A percentile compares a stretch with the other conserved stretches of the same genome.
Evolutionary conservation across 2,329 filamentous ascomycete species (phyloP).

Genomic region (Colletotrichum musae): DNA sequence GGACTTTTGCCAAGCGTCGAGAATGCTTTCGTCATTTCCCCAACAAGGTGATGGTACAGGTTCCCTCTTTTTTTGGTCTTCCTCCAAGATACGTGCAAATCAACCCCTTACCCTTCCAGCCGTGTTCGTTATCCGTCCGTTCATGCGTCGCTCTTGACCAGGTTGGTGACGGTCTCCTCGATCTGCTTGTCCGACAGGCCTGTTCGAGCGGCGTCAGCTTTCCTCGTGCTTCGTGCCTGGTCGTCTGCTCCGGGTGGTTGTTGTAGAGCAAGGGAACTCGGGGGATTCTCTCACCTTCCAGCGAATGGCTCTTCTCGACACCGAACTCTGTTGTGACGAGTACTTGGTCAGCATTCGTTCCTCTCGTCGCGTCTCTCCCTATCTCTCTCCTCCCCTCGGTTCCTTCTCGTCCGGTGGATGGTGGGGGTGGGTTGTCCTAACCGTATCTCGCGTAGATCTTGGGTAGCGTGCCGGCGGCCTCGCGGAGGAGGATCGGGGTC

Average conservation of each 20-base stretch:
- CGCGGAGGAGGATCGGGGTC: constrained; percentile 93
- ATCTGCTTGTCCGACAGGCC: constrained; percentile 73
- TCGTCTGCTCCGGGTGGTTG: constrained; percentile 45
- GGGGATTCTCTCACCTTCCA: constrained; percentile 59
- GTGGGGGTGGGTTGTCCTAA: constrained; percentile 58
- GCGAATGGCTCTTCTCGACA: constrained; percentile 69
- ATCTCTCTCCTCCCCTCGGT: not conserved
- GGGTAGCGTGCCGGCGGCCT: constrained; percentile 87
- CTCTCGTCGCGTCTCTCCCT: not conserved
- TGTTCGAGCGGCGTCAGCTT: constrained; percentile 42
- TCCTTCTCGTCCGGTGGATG: not conserved
- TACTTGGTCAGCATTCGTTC: constrained; percentile 42
- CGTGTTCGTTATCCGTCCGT: no score
- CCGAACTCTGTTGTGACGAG: constrained; percentile 62
- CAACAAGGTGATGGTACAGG: constrained; percentile 33
- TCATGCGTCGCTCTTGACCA: constrained; percentile 60
- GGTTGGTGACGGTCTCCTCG: constrained; percentile 68
- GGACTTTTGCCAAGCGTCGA: not conserved
- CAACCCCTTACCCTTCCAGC: not conserved
- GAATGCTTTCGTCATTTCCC: constrained; percentile 10
- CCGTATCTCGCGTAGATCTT: constrained; percentile 94
- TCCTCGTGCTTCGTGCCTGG: not conserved
- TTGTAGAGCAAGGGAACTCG: constrained; percentile 41
- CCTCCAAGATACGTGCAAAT: constrained; percentile 3
- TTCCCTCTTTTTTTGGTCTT: constrained; percentile 5